Conservation (phyloP, 805 yeast species). For the Saccharomyces paradoxus region DNA sequence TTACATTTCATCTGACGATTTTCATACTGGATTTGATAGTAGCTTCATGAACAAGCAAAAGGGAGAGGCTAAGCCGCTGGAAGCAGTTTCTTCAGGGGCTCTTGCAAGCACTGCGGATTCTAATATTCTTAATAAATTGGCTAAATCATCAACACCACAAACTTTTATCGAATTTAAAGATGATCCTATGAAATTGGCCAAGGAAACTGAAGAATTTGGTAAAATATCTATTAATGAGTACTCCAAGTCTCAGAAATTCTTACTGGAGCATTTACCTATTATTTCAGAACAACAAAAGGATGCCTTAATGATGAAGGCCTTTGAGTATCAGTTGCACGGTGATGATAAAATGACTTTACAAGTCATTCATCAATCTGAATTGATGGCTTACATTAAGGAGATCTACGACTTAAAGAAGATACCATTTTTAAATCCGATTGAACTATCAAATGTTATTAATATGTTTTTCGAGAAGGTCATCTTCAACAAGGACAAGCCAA, state of each 20-base stretch:
- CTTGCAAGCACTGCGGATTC: constrained; percentile 7
- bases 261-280: constrained; percentile 52
- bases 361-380: constrained; percentile 70
- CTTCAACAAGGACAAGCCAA: constrained; percentile 31
- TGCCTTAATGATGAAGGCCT: constrained; percentile 85
- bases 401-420: constrained; percentile 33
- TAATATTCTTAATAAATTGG: background rate
- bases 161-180: constrained; percentile 27
- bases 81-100: constrained; percentile 4
- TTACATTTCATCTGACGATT: constrained; percentile 83
- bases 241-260: constrained; percentile 44
- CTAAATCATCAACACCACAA: constrained; percentile 11
- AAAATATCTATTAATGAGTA: constrained; percentile 44
- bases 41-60: constrained; percentile 63
- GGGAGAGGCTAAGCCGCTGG: constrained; percentile 8
- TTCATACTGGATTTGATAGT: constrained; percentile 85
- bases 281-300: constrained; percentile 82
- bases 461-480: constrained; percentile 60
- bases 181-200: constrained; percentile 48
- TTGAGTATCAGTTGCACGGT: constrained; percentile 67
- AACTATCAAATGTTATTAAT: constrained; percentile 42
- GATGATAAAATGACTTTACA: constrained; percentile 47
- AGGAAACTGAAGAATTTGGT: constrained; percentile 61
- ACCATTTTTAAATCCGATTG: constrained; percentile 25
- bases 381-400: constrained; percentile 61